Evolutionary conservation across 2,329 filamentous ascomycete species (phyloP).

Genomic region (Blumeria hordei): DNA sequence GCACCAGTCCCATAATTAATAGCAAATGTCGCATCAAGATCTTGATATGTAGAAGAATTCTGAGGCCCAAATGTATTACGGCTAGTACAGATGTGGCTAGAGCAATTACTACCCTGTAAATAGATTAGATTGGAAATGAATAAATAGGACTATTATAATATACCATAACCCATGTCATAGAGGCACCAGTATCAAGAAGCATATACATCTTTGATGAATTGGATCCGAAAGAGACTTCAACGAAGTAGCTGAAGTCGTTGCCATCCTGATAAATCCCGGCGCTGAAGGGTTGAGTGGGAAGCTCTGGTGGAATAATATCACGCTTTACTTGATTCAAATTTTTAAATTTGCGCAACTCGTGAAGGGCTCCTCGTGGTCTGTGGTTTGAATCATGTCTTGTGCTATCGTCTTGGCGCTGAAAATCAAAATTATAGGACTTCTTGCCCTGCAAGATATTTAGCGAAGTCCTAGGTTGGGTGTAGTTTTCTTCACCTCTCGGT

Average conservation of each 20-base stretch:
- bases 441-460: no score
- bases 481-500: no score
- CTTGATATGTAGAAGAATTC: conserved; percentile 39
- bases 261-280: conserved; percentile 38
- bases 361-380: no score
- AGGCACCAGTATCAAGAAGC: conserved; percentile 41
- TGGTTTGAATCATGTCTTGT: no score
- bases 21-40: conserved; percentile 26
- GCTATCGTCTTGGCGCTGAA: no score
- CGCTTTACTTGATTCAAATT: no score
- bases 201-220: conserved; percentile 29
- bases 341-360: no score
- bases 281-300: conserved; percentile 11
- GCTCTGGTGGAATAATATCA: neutral
- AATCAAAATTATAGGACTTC: no score
- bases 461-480: no score
- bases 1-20: conserved; percentile 58
- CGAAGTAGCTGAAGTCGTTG: conserved; percentile 40
- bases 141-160: conserved; percentile 16
- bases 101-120: conserved; percentile 22
- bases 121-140: neutral
- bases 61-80: conserved; percentile 46
- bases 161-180: conserved; percentile 68
- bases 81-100: conserved; percentile 34
- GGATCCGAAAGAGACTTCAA: conserved; percentile 31